Evolutionary conservation across 345 rosid genomes (phyloP), one percentile per base, ranked within the genome.

Genomic region (Turnera subulata): DNA sequence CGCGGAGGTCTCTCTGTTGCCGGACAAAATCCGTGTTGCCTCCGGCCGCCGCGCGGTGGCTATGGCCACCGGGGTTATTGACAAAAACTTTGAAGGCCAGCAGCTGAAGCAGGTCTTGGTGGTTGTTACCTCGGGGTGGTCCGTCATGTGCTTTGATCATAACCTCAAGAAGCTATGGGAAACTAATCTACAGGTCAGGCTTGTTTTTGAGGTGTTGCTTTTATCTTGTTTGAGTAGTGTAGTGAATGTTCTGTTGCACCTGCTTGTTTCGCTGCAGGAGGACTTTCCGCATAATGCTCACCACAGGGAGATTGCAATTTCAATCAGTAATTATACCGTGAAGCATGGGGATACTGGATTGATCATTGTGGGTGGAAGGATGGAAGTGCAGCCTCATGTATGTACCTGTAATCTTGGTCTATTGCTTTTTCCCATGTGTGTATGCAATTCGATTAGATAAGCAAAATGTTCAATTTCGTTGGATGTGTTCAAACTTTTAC

Each of bases 161-260:
- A 94, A 90, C 77, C 80, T 90, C 15, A 84, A 88, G 2, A 94
- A 90, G 80, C 81, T 94, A 3, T 94, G 96, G 99, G 99, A 94
- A 67, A 74, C 69, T 43, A 88, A 80, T 78, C 75, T 90, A 63
- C 99, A 94, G 99, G 99, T 90, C 29, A 5, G 14, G 53, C 19
- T 29, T 29, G 35, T 29, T 29, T 29, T n/a, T n/a, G n/a, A 26
- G 18, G 17, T 6, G 40, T 29, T 32, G 0, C 6, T 51, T 29
- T 32, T 4, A 48, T 16, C 11, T 11, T 6, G 26, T 6, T 29
- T 42, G 12, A 19, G 25, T 22, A 18, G n/a, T 10, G 24, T n/a
- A 39, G 38, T 47, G 29, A 56, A 24, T 56, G 15, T 43, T 17
- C 44, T 43, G 58, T 45, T 58, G 66, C 44, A 20, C 32, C 3